Evolutionary conservation across 257 asterid genomes (phyloP).

Genomic region (Gentiana dahurica): DNA sequence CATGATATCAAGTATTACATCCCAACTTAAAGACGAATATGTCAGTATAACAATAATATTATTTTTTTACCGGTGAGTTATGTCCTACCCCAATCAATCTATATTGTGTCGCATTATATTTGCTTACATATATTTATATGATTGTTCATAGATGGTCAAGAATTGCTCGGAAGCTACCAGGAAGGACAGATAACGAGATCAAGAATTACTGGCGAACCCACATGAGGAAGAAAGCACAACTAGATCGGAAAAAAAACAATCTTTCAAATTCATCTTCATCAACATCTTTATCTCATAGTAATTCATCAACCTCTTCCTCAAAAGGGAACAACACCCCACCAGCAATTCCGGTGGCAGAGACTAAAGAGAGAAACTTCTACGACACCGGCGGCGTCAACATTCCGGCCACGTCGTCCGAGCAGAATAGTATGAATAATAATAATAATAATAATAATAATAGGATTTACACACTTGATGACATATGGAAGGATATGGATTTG

Average conservation of each 20-base stretch:
- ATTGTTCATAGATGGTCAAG: conserved; percentile 51
- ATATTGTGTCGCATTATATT: no score
- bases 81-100: no score
- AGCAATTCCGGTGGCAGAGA: conserved; percentile 5
- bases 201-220: conserved; percentile 72
- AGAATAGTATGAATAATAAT: neutral
- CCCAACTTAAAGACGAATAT: no score
- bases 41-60: no score
- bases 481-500: conserved; percentile 75
- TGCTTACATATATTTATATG: no score
- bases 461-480: conserved; percentile 66
- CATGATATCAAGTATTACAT: no score
- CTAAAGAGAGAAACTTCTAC: conserved; percentile 42
- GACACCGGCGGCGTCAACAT: conserved; percentile 45
- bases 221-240: conserved; percentile 48
- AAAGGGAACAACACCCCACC: conserved; percentile 17
- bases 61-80: no score
- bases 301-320: conserved; percentile 30
- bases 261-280: conserved; percentile 11
- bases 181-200: conserved; percentile 78
- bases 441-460: conserved; percentile 1
- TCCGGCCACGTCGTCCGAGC: conserved; percentile 12
- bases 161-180: conserved; percentile 58
- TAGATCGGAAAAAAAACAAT: conserved; percentile 26
- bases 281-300: conserved; percentile 30